Base-by-base conservation (phyloP, 345 rosid genomes). In the Luvunga scandens region DNA sequence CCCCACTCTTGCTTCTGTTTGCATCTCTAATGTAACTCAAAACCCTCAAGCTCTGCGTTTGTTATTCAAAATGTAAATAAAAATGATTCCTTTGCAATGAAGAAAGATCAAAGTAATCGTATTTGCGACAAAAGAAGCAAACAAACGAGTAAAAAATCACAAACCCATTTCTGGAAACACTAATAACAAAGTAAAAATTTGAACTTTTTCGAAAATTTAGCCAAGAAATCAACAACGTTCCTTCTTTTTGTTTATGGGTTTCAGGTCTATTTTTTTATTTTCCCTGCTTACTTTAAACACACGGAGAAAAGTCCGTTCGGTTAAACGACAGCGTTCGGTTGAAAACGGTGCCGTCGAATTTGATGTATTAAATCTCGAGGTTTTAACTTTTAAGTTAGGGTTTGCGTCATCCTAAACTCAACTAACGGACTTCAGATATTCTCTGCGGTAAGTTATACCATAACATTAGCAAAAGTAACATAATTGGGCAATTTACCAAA, bases 1-100 rank as follows among this genome's bases (percentile, higher is more conserved):
- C 18, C 93, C 92, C 65, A 92, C 92, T 78, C 93, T 89, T 28
- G 98, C 91, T 45, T 91, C 96, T 67, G 97, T 94, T 85, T 90
- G 96, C 96, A 94, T 91, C 83, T 77, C 87, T 80, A 82, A 64
- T 21, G 36, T 56, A 7, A 59, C 22, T 28, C 45, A 7, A 64
- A 75, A 57, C 16, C 61, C 25, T 53, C 67, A 9, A 34, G 6
- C 73, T 68, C 71, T 65, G 57, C 30, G 13, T 65, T 25, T 25
- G 10, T 38, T n/a, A 10, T 70, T 27, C 34, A 22, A 25, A 72
- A 45, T 25, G 57, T 21, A 2, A 9, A 28, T 5, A 31, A 64
- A 75, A n/a, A 31, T 22, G 62, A 4, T 50, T 48, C 9, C 24
- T 64, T 64, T 25, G 38, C 57, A 48, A 50, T 34, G 69, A 74